Evolutionary conservation across 176 grass and related monocot genomes (phyloP), one percentile per base, ranked within the genome.

Genomic region (Avena insularis): DNA sequence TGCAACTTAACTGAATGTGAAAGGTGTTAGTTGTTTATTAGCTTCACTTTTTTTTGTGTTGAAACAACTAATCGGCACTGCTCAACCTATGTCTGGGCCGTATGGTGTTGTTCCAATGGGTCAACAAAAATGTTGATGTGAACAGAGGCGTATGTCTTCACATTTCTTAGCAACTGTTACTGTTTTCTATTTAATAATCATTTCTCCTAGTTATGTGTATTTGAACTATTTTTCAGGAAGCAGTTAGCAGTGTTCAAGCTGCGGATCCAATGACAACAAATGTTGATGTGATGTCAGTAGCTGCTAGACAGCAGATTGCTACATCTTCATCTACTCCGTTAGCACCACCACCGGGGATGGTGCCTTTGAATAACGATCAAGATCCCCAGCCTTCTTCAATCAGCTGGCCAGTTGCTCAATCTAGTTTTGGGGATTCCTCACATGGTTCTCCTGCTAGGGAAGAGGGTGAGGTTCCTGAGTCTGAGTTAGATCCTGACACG

Each of bases 381-480:
- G 17, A 46, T 14, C 60, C 78, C 79, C 83, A 85, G 71, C 79
- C 89, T 79, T 51, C 79, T 68, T 23, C 89, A 84, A 79, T 92
- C 85, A 87, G 84, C 54, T 82, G 87, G 86, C 78, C 86, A 73
- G 81, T 92, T 90, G 27, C 80, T 90, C 90, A 84, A 79, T 23
- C 89, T 67, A 71, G 75, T 84, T 79, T 63, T 86, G 70, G 79
- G 48, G 89, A 95, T 87, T 48, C 85, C 45, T 82, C 73, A 5
- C 88, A 95, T 88, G 71, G 84, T 90, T 97, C 92, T 93, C 91
- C 93, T 70, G 91, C 86, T 87, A 94, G 86, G 85, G 93, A 98
- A 92, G 93, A 98, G 83, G 93, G 93, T 63, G 93, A 95, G 75
- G 93, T 95, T 85, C 90, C 91, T 64, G 91, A 98, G 77, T 95